phyloP scores from a whole-genome alignment of 352 stramenopile species.

The Aphanomyces cochlioides region DNA sequence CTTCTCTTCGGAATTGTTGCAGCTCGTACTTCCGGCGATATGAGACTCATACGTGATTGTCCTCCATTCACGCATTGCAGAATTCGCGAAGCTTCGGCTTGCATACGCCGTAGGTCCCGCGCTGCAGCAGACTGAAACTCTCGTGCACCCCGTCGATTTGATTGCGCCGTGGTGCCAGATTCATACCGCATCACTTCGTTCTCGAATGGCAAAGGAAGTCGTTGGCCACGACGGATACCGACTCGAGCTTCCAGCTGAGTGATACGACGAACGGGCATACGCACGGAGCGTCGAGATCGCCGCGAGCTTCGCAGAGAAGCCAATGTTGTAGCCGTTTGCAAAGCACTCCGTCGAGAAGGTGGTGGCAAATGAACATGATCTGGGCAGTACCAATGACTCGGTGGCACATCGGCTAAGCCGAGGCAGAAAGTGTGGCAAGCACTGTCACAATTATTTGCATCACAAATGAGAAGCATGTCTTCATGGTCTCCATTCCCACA shows the following conservation, averaged over 20 bases:
- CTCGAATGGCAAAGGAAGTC: constrained; percentile 16
- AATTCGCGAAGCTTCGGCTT: constrained; percentile 21
- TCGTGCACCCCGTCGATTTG: not conserved
- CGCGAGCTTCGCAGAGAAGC: constrained; percentile 43
- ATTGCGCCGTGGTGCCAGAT: not conserved
- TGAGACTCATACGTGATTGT: too few species aligned
- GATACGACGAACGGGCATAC: constrained; percentile 10
- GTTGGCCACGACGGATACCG: constrained; percentile 23
- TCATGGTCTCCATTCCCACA: constrained; percentile 76
- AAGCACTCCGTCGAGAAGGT: constrained; percentile 45
- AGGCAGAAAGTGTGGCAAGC: constrained; percentile 76
- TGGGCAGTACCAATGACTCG: constrained; percentile 68
- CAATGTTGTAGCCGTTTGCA: constrained; percentile 58
- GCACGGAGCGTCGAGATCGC: constrained; percentile 3
- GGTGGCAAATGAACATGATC: constrained; percentile 40
- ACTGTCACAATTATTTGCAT: constrained; percentile 55
- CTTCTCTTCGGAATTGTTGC: constrained; percentile 4
- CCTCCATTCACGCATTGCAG: not conserved
- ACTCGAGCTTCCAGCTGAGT: constrained; percentile 18
- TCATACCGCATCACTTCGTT: constrained; percentile 21
- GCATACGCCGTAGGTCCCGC: constrained; percentile 20
- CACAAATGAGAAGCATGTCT: constrained; percentile 76
- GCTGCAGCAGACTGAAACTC: not conserved
- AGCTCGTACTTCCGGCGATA: not conserved
- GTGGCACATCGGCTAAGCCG: constrained; percentile 50